Conservation (phyloP, 345 rosid genomes). For the Syzygium grande region DNA sequence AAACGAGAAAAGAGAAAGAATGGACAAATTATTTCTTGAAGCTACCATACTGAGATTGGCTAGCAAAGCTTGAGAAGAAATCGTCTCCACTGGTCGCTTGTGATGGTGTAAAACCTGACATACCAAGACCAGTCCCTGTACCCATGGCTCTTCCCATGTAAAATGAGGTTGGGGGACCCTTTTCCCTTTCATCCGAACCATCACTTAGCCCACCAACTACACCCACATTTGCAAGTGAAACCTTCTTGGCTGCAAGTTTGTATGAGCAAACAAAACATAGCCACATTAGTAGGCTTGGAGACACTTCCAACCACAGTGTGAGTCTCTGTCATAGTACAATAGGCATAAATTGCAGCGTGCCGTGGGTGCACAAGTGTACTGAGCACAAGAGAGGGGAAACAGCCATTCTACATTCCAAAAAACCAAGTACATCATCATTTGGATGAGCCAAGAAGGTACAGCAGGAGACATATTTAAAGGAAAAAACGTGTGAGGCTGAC, state of each 20-base stretch:
- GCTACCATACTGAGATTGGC: constrained; percentile 58
- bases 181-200: constrained; percentile 49
- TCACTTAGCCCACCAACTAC: constrained; percentile 62
- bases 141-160: constrained; percentile 96
- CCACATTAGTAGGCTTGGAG: background rate
- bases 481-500: background rate
- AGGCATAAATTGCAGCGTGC: background rate
- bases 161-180: constrained; percentile 49
- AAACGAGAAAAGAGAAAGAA: background rate
- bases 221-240: constrained; percentile 79
- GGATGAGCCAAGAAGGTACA: background rate
- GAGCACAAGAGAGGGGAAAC: background rate
- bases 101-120: constrained; percentile 39
- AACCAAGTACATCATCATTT: background rate
- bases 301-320: background rate
- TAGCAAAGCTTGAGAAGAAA: constrained; percentile 56
- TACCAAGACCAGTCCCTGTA: constrained; percentile 67
- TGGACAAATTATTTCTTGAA: constrained; percentile 39
- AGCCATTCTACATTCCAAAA: background rate
- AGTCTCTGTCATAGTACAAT: background rate
- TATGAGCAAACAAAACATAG: background rate
- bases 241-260: constrained; percentile 79
- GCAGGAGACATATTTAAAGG: background rate
- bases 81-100: constrained; percentile 37
- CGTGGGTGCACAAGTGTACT: background rate